Base-by-base conservation (phyloP, 257 asterid genomes). In the Solanum okadae region DNA sequence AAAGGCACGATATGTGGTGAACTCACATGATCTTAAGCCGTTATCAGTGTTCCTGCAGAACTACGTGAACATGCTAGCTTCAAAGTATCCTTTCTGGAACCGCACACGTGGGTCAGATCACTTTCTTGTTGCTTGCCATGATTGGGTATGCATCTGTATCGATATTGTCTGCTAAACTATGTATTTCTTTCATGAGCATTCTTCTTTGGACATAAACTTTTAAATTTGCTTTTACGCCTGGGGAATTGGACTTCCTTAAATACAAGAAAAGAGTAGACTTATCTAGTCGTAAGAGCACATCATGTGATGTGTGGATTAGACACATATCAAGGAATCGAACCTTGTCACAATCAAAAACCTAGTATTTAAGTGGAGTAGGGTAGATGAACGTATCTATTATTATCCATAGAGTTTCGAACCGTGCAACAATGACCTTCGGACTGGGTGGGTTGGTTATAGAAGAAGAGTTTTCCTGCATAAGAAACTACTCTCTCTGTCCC, bases 121-220 rank as follows among this genome's bases (percentile, higher is more conserved):
- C 90, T 96, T 96, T 89, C 95, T 96, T 35, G 98, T 95, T 88
- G 99, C 99, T 90, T 96, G 98, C 94, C 99, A 96, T 87, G 99
- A 95, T 89, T 96, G 98, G 99, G 98, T 96, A 96, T n/a, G 94
- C 86, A 46, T 81, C 11, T 10, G 3, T 81, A 81, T 27, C 5
- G 22, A 10, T 81, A 81, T 46, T 49, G 6, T 81, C 29, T 29
- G 20, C 68, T 44, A 27, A 42, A 27, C 10, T 44, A 27, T 15
- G n/a, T 46, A 81, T 34, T 79, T 29, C 67, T 81, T 81, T 49
- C 68, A 46, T 27, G 67, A 79, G 3, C 42, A 18, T 81, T 46
- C 18, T 4, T 81, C 29, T 46, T 29, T 46, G 42, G 42, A 46
- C 70, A 13, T 16, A 25, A 81, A 31, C 67, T 25, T 44, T 79